These are phyloP conservation scores for Diutina siamensis DNA, from an alignment of 1,139 yeast species.

Conservation along the genomic window DNA sequence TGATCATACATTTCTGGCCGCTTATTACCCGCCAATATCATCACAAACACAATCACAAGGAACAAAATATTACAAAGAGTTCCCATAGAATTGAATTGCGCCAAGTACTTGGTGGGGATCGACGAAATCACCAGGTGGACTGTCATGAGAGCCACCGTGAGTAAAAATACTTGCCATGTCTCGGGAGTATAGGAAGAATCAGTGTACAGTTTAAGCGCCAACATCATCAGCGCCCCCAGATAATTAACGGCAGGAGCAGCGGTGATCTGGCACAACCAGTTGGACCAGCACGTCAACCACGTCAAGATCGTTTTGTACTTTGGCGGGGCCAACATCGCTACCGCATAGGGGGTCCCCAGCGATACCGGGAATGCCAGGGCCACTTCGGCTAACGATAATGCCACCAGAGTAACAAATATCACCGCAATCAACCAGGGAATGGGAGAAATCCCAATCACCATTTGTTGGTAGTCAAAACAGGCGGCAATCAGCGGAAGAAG, in stretches of 20 bases:
- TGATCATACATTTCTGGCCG: conserved; percentile 18
- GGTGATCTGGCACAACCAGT: conserved; percentile 45
- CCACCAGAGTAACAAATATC: conserved; percentile 38
- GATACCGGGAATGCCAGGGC: conserved; percentile 39
- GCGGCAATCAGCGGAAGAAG: conserved; percentile 61
- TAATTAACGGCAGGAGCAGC: conserved; percentile 57
- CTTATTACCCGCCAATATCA: conserved; percentile 45
- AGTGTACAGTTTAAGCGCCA: conserved; percentile 30
- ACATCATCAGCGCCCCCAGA: conserved; percentile 48
- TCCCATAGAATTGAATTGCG: conserved; percentile 42
- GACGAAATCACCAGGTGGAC: conserved; percentile 40
- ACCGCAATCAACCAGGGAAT: conserved; percentile 45
- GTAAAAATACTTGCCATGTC: conserved; percentile 38
- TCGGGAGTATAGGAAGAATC: conserved; percentile 25
- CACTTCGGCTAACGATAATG: conserved; percentile 36
- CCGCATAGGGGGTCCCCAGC: conserved; percentile 40
- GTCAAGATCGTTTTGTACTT: conserved; percentile 42
- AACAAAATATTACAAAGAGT: conserved; percentile 41
- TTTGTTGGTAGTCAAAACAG: conserved; percentile 41
- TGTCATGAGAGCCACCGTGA: conserved; percentile 41
- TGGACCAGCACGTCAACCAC: conserved; percentile 51
- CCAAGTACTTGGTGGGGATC: conserved; percentile 44
- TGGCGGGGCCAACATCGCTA: conserved; percentile 42
- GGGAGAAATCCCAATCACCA: conserved; percentile 41
- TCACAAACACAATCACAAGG: conserved; percentile 41